Conservation (phyloP, 2,329 filamentous ascomycete genomes). For the Fusarium pseudograminearum region DNA sequence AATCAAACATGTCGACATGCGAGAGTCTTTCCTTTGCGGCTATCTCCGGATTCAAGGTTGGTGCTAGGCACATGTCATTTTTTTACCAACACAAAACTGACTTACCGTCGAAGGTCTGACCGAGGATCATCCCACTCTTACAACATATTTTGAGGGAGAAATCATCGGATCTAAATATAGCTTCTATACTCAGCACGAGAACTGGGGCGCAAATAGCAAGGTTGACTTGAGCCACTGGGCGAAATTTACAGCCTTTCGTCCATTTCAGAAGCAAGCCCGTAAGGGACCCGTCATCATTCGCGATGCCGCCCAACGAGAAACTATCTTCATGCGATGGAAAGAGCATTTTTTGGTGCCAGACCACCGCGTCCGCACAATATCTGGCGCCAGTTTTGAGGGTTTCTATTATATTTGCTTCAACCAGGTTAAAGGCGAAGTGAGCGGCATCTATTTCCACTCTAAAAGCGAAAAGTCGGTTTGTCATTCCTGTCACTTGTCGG, state of each 20-base stretch:
- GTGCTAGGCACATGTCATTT: slow-evolving; percentile 7
- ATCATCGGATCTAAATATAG: slow-evolving; percentile 95
- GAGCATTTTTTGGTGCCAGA: slow-evolving; percentile 97
- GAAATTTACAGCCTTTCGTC: slow-evolving; percentile 88
- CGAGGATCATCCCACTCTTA: slow-evolving; percentile 95
- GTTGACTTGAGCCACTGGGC: slow-evolving; percentile 94
- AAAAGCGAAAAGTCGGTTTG: slow-evolving; percentile 92
- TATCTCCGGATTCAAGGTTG: slow-evolving; percentile 96
- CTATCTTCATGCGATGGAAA: slow-evolving; percentile 99
- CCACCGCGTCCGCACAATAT: slow-evolving; percentile 90
- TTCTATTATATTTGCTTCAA: slow-evolving; percentile 99
- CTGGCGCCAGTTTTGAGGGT: slow-evolving; percentile 94
- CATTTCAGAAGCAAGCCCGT: slow-evolving; percentile 70
- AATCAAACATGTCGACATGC: slow-evolving; percentile 95
- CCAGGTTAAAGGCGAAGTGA: slow-evolving; percentile 85
- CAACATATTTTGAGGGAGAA: slow-evolving; percentile 98
- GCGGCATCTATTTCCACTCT: slow-evolving; percentile 96
- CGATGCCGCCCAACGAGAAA: slow-evolving; percentile 82
- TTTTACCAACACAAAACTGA: slow-evolving; percentile 24
- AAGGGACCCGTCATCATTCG: slow-evolving; percentile 69
- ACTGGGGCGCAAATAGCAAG: slow-evolving; percentile 93
- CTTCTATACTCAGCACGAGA: slow-evolving; percentile 89
- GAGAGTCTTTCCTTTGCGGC: slow-evolving; percentile 92
- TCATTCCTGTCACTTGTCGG: neutral
- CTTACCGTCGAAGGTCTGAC: slow-evolving; percentile 75